Evolutionary conservation across 192 early-diverging fungal genomes (phyloP).

Genomic region (Backusella luteola): DNA sequence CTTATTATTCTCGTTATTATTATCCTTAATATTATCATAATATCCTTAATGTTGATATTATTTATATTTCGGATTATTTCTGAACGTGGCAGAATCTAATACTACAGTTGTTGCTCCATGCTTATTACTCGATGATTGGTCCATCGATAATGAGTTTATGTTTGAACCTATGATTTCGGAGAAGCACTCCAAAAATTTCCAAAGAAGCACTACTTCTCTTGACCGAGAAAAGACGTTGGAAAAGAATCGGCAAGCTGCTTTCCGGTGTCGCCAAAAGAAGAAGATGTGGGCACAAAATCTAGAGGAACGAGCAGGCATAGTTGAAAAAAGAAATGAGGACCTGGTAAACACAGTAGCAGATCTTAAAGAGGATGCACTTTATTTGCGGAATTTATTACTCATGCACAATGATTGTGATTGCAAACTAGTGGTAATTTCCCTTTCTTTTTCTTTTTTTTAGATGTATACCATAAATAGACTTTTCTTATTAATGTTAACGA

Average conservation of each 20-base stretch:
- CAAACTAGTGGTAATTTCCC: conserved; percentile 20
- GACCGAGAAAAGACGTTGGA: background rate
- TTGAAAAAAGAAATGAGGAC: conserved; percentile 14
- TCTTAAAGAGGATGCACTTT: conserved; percentile 19
- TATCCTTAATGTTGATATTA: background rate
- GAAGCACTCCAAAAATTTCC: background rate
- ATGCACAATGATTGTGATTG: conserved; percentile 22
- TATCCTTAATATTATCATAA: background rate
- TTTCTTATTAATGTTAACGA: background rate
- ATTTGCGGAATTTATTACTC: conserved; percentile 21
- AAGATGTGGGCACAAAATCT: conserved; percentile 20
- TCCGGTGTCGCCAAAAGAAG: conserved; percentile 33
- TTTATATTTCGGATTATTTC: conserved; percentile 7
- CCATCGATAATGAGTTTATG: background rate
- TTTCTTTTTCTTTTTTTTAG: background rate
- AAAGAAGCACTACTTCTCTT: background rate
- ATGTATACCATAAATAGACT: background rate
- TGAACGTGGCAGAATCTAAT: background rate
- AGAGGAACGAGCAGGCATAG: conserved; percentile 6
- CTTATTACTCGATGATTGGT: background rate
- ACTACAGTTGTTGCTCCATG: background rate
- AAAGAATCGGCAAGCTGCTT: conserved; percentile 14
- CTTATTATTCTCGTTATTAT: background rate
- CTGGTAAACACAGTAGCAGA: conserved; percentile 11
- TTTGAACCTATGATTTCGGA: background rate